Evolutionary conservation across 2,329 filamentous ascomycete species (phyloP).

Genomic region (Knufia petricola): DNA sequence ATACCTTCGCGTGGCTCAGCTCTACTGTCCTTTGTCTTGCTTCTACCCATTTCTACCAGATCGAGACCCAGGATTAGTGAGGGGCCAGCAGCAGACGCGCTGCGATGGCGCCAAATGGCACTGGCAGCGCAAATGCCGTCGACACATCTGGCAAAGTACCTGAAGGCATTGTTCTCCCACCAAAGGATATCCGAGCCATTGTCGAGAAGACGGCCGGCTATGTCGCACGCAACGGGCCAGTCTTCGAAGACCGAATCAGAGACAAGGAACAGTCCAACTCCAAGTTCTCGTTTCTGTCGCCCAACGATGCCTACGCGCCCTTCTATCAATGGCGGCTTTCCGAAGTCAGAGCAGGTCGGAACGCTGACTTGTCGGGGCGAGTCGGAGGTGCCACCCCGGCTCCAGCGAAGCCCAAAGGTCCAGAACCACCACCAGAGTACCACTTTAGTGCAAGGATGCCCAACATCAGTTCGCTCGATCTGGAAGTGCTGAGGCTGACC

Average conservation of each 20-base stretch:
- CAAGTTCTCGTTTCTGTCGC: conserved; percentile 83
- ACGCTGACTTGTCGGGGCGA: conserved; percentile 66
- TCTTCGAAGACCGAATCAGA: conserved; percentile 75
- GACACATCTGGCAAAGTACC: conserved; percentile 67
- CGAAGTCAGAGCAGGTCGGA: conserved; percentile 76
- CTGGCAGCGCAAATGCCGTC: conserved; percentile 29
- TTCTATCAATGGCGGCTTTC: conserved; percentile 87
- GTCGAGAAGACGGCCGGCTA: conserved; percentile 95
- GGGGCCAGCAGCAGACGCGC: conserved; percentile 12
- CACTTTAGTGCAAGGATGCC: conserved; percentile 95
- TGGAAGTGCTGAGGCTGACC: conserved; percentile 63
- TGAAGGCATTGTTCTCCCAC: conserved; percentile 74
- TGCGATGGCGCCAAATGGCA: conserved; percentile 31
- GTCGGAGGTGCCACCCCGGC: conserved; percentile 51
- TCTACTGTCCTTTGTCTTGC: too few relatives aligned
- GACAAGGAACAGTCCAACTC: conserved; percentile 74
- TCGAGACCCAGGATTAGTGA: neutral
- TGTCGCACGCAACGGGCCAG: conserved; percentile 56
- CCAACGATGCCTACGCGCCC: conserved; percentile 70
- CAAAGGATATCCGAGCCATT: conserved; percentile 68
- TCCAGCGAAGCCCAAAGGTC: conserved; percentile 65
- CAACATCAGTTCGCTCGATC: conserved; percentile 88
- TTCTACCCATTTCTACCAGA: too few relatives aligned
- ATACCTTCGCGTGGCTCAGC: too few relatives aligned
- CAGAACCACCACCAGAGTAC: conserved; percentile 75